phyloP scores from a whole-genome alignment of 306 rosid genomes.

The Acacia melanoxylon region DNA sequence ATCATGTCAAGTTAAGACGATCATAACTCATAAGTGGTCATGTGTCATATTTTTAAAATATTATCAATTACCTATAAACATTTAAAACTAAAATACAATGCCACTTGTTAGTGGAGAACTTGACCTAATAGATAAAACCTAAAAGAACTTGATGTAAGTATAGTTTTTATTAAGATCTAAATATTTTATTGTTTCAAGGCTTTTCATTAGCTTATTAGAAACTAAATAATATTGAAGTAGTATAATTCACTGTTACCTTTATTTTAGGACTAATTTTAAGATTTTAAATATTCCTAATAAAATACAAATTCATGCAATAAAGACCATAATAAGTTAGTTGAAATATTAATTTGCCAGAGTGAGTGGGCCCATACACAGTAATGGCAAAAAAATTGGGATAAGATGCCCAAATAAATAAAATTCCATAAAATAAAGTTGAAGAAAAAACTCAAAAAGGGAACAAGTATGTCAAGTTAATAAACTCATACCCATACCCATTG shows the following conservation, averaged over 20 bases:
- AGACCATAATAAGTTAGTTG: not conserved
- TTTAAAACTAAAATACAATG: no score
- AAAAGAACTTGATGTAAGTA: no score
- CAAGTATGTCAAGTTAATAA: no score
- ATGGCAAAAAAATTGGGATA: not conserved
- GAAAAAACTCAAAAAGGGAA: no score
- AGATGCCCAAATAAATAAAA: not conserved
- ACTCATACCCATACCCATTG: no score
- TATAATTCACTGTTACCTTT: not conserved
- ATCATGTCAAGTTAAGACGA: no score
- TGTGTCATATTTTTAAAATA: no score
- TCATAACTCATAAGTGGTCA: no score
- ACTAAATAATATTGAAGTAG: not conserved
- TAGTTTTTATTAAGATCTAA: not conserved
- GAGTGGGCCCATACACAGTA: not conserved
- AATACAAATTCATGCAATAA: not conserved
- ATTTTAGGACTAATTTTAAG: not conserved
- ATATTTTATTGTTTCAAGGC: not conserved
- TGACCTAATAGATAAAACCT: no score
- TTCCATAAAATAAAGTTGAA: not conserved
- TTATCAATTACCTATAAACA: no score
- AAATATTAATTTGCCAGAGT: not conserved
- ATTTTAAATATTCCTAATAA: not conserved
- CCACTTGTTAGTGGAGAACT: no score
- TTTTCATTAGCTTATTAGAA: not conserved